Evolutionary conservation across 1,139 yeast genomes (phyloP).

Genomic region (Hansenula sp.): DNA sequence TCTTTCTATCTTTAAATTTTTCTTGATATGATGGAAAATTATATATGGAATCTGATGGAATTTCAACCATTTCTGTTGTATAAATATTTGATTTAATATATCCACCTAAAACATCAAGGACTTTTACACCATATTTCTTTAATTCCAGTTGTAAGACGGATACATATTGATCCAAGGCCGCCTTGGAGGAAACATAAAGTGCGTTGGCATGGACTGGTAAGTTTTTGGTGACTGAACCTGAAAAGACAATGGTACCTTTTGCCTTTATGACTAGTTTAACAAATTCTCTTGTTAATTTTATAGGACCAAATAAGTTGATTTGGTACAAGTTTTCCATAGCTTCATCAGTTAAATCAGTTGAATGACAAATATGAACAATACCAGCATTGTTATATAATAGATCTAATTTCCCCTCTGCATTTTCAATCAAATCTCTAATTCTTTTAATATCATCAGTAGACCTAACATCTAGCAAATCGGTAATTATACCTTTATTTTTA

Average conservation of each 20-base stretch:
- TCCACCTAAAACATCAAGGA: constrained; percentile 58
- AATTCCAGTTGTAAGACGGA: constrained; percentile 51
- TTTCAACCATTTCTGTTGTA: constrained; percentile 31
- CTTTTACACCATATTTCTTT: constrained; percentile 61
- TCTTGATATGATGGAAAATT: constrained; percentile 36
- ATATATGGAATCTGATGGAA: constrained; percentile 46
- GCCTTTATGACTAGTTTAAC: constrained; percentile 48
- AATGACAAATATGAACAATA: constrained; percentile 52
- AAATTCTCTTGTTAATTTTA: constrained; percentile 53
- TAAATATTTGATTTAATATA: constrained; percentile 52
- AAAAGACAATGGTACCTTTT: constrained; percentile 60
- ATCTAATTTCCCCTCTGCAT: constrained; percentile 39
- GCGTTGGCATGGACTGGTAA: constrained; percentile 61
- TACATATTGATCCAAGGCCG: constrained; percentile 62
- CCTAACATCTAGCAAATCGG: constrained; percentile 43
- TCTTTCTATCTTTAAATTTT: constrained; percentile 39
- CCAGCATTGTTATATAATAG: constrained; percentile 57
- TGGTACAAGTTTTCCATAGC: constrained; percentile 43
- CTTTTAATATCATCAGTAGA: constrained; percentile 41
- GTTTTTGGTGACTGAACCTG: constrained; percentile 59
- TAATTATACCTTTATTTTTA: constrained; percentile 24
- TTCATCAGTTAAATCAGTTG: constrained; percentile 50
- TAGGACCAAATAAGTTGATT: constrained; percentile 61
- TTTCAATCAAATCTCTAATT: constrained; percentile 34
- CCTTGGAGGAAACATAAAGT: constrained; percentile 56